These are phyloP conservation scores for Mrakia blollopis DNA, from an alignment of 768 basidiomycete species.

Conservation along the genomic window DNA sequence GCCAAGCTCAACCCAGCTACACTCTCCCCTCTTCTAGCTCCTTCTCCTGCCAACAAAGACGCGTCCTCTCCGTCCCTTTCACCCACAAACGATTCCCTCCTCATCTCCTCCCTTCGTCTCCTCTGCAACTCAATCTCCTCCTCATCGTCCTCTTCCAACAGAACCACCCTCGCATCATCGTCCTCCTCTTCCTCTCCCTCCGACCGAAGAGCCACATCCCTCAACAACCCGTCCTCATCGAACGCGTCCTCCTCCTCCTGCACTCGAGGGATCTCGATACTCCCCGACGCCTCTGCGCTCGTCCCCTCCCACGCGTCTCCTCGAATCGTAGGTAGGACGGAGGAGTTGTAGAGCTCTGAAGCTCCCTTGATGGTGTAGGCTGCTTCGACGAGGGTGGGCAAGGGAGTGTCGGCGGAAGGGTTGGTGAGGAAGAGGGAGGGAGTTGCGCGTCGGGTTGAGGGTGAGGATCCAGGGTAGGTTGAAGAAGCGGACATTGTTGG, in stretches of 20 bases:
- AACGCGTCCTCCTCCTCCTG: not conserved
- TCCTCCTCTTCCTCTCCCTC: not conserved
- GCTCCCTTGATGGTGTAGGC: slow-evolving; percentile 1
- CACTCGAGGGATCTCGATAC: not conserved
- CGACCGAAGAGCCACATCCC: not conserved
- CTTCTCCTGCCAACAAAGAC: not conserved
- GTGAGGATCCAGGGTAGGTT: not conserved
- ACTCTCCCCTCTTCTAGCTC: not conserved
- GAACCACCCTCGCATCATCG: not conserved
- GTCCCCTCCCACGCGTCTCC: not conserved
- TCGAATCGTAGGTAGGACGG: not conserved
- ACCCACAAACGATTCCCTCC: slow-evolving; percentile 1
- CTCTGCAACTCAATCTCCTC: slow-evolving; percentile 8
- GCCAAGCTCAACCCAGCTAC: not conserved
- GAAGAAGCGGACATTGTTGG: not conserved
- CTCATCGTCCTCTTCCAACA: not conserved
- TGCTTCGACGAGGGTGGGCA: slow-evolving; percentile 3
- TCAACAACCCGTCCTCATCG: not conserved
- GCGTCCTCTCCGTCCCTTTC: not conserved
- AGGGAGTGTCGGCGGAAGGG: slow-evolving; percentile 6
- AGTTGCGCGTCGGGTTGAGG: not conserved
- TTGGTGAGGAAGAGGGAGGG: not conserved
- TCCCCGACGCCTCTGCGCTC: not conserved
- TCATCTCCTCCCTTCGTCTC: not conserved
- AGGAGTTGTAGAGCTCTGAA: not conserved